Evolutionary conservation across 208 protist species (phyloP).

Genomic region (Trypanosoma theileri): DNA sequence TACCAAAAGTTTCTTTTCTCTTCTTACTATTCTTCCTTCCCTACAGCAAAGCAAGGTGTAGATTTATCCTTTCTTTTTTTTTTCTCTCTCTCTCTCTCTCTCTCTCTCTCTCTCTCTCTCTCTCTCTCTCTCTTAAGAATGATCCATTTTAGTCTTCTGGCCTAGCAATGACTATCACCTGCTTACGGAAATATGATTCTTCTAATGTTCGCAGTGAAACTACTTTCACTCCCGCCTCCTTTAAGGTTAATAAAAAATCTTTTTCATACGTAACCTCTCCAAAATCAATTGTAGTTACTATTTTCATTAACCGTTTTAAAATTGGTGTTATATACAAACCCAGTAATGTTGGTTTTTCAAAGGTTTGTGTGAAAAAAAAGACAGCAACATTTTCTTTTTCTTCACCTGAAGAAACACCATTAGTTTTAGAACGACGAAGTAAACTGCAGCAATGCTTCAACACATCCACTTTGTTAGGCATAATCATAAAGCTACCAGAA

Average conservation of each 20-base stretch:
- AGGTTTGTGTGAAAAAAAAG: constrained; percentile 83
- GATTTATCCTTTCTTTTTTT: constrained; percentile 7
- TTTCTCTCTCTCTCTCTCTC: neutral
- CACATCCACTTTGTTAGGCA: constrained; percentile 51
- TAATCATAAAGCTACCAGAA: constrained; percentile 82
- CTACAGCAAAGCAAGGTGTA: neutral
- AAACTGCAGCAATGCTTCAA: constrained; percentile 64
- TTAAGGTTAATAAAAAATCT: constrained; percentile 55
- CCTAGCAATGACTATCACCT: constrained; percentile 64
- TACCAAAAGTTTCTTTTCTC: too few relatives aligned
- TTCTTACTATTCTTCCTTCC: too few relatives aligned
- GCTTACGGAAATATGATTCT: constrained; percentile 49
- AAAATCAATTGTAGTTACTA: constrained; percentile 81
- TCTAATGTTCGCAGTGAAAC: constrained; percentile 42
- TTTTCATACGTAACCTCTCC: constrained; percentile 81
- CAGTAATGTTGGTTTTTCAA: constrained; percentile 67
- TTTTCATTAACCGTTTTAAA: constrained; percentile 55
- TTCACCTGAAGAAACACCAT: constrained; percentile 25
- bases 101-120: neutral
- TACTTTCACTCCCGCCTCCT: constrained; percentile 55
- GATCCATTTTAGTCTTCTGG: constrained; percentile 25
- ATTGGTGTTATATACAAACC: constrained; percentile 51
- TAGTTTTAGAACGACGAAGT: constrained; percentile 49
- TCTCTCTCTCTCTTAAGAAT: neutral
- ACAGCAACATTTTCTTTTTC: constrained; percentile 32